A percentile compares a stretch with the other conserved stretches of the same genome.
These are phyloP conservation scores for Diaporthe caulivora DNA, from an alignment of 2,329 filamentous ascomycete species.

Conservation along the genomic window DNA sequence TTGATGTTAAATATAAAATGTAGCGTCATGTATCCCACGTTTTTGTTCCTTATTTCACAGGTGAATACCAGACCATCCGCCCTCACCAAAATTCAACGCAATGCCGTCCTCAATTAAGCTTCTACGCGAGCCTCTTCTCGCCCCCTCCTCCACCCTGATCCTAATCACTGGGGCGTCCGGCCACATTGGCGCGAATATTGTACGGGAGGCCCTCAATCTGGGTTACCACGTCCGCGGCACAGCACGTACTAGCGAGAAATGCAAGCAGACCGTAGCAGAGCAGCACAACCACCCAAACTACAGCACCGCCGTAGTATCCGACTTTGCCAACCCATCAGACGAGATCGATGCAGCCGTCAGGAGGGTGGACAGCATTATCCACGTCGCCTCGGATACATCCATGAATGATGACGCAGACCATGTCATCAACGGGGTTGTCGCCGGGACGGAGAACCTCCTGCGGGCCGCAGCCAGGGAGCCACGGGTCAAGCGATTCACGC, in stretches of 20 bases:
- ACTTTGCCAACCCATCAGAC: constrained; percentile 8
- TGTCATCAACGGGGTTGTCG: constrained; percentile 52
- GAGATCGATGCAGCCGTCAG: constrained; percentile 46
- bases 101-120: background rate
- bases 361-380: constrained; percentile 50
- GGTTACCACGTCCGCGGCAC: constrained; percentile 61
- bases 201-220: constrained; percentile 51
- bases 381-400: constrained; percentile 53
- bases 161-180: constrained; percentile 59
- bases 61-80: background rate
- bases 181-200: constrained; percentile 55
- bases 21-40: background rate
- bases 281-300: constrained; percentile 52
- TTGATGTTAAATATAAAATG: background rate
- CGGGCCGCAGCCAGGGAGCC: constrained; percentile 51
- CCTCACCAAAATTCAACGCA: background rate
- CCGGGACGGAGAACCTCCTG: constrained; percentile 47
- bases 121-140: constrained; percentile 9
- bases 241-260: constrained; percentile 47
- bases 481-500: constrained; percentile 55
- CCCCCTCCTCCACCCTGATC: constrained; percentile 42
- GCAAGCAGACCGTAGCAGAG: constrained; percentile 32
- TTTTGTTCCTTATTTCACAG: too few species aligned
- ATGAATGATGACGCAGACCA: constrained; percentile 53
- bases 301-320: constrained; percentile 41